Base-by-base conservation (phyloP, 2,329 filamentous ascomycete species). In the Ceratocystis cacaofunesta region DNA sequence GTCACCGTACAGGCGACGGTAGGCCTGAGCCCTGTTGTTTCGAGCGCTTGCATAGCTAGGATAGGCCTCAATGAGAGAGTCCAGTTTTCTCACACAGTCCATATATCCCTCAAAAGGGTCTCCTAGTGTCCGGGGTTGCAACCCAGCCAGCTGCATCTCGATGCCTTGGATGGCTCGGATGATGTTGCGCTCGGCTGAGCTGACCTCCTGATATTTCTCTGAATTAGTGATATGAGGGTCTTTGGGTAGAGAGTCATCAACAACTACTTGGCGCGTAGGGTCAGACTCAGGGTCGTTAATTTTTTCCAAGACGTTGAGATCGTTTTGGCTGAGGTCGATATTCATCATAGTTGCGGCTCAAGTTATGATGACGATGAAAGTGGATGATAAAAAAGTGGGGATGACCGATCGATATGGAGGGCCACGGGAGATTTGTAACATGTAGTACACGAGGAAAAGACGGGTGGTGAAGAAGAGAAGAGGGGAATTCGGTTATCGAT, bases 11-110 rank as follows among this genome's bases (percentile, higher is more conserved):
- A 85, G 74, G 61, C 86, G 77, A 25, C 86, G 77, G 36, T 81
- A 70, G 7, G 86, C 79, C 73, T 92, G 89, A 2, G 86, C 88
- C 62, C 88, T 80, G 74, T 92, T 92, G 72, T 90, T 88, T 66
- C 84, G 81, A 5, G 85, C 86, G 68, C 86, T 89, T 25, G 88
- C 87, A 73, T 92, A 92, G 41, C 76, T 74, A 2, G 88, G 86
- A 64, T 83, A 72, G 28, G 80, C 74, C 1, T 76, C 71, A 50
- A 90, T 81, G 41, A 90, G 77, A 1, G 74, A 71, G 36, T 79
- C 78, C 4, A 92, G 76, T 5, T 76, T 73, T 8, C 73, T 72
- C 19, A 85, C 73, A 64, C 78, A 79, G 44, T 74, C 68, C 30
- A 73, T 75, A 70, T 85, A 86, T 48, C 76, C 76, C 1, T 74